Conservation (phyloP, 805 yeast genomes). For the Suhomyces pyralidae region DNA sequence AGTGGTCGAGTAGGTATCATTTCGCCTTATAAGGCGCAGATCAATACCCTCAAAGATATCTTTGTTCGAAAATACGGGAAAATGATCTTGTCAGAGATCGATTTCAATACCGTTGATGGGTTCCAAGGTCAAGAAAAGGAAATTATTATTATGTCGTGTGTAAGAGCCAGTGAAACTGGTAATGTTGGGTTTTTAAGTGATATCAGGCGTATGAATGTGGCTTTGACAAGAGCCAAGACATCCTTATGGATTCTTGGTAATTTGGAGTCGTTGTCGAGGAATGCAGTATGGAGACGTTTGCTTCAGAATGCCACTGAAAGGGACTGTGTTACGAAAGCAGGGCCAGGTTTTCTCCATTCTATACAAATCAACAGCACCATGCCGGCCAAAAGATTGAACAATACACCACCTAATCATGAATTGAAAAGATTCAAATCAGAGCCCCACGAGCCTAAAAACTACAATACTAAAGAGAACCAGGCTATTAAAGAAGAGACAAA, state of each 20-base stretch:
- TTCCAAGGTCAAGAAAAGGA: slow-evolving; percentile 97
- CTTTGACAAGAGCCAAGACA: slow-evolving; percentile 87
- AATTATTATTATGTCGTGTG: slow-evolving; percentile 90
- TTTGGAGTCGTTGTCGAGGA: slow-evolving; percentile 56
- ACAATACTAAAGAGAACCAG: neutral
- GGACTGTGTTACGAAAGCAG: slow-evolving; percentile 27
- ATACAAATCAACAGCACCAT: neutral
- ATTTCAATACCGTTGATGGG: slow-evolving; percentile 95
- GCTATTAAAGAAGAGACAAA: too few relatives aligned
- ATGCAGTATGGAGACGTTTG: slow-evolving; percentile 71
- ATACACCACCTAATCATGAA: neutral
- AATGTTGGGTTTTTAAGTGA: slow-evolving; percentile 88
- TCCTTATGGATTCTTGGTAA: slow-evolving; percentile 93
- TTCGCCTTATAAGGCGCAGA: slow-evolving; percentile 93
- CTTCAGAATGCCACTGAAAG: slow-evolving; percentile 63
- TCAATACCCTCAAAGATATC: slow-evolving; percentile 50
- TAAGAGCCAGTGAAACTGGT: slow-evolving; percentile 70
- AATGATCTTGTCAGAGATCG: slow-evolving; percentile 61
- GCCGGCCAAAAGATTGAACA: neutral
- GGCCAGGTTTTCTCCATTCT: slow-evolving; percentile 32
- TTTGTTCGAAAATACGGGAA: slow-evolving; percentile 64
- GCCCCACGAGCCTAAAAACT: too few relatives aligned
- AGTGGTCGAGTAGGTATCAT: slow-evolving; percentile 81
- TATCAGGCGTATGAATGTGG: slow-evolving; percentile 94
- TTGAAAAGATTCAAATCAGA: neutral